These are phyloP conservation scores for Collybia sp. DNA, from an alignment of 768 basidiomycete genomes.

Conservation along the genomic window DNA sequence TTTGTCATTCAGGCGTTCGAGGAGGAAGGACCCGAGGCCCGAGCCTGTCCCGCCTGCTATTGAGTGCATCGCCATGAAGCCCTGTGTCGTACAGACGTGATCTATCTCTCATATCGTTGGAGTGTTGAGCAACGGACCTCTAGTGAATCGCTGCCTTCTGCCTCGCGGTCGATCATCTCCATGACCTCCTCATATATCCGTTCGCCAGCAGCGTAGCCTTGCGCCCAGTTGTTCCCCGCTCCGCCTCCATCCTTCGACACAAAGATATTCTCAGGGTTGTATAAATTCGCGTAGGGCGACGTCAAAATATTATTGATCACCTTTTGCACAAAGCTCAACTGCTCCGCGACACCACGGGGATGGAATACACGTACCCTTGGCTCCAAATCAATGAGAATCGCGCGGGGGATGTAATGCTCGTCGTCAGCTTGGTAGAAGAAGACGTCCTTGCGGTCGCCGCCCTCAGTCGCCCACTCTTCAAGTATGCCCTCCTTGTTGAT, in stretches of 20 bases:
- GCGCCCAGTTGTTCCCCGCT: constrained; percentile 99
- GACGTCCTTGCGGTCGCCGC: constrained; percentile 95
- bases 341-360: background rate
- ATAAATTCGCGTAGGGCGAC: constrained; percentile 84
- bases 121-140: constrained; percentile 53
- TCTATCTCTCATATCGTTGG: background rate
- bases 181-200: constrained; percentile 92
- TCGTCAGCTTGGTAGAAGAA: constrained; percentile 99
- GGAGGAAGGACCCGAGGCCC: constrained; percentile 94
- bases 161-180: constrained; percentile 98
- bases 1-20: constrained; percentile 94
- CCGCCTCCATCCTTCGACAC: constrained; percentile 97
- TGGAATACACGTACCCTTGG: constrained; percentile 65
- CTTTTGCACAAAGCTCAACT: constrained; percentile 34
- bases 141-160: constrained; percentile 94
- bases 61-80: constrained; percentile 98
- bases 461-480: constrained; percentile 95
- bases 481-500: constrained; percentile 94
- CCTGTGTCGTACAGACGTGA: constrained; percentile 41
- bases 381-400: constrained; percentile 94
- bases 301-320: constrained; percentile 94
- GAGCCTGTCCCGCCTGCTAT: constrained; percentile 99
- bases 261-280: constrained; percentile 98
- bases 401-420: constrained; percentile 96
- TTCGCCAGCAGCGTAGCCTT: constrained; percentile 89